phyloP scores from a whole-genome alignment of 148 eudicot species.

The Fagopyrum tataricum region DNA sequence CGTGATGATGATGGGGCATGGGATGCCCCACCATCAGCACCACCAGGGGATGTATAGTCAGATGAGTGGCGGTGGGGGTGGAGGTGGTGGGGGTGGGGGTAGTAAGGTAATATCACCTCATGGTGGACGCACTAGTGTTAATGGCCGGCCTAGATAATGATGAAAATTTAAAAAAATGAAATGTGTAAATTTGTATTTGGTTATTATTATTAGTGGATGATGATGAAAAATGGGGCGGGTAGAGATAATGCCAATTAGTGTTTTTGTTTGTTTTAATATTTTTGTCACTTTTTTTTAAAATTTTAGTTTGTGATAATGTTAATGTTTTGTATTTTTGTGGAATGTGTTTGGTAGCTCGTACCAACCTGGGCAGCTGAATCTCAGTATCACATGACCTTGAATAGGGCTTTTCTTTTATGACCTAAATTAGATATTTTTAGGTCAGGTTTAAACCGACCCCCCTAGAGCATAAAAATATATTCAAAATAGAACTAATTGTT shows the following conservation, averaged over 20 bases:
- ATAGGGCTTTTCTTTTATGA: too few relatives aligned
- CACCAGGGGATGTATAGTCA: conserved; percentile 26
- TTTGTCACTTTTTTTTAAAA: neutral
- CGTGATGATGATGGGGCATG: conserved; percentile 39
- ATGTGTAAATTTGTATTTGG: conserved; percentile 10
- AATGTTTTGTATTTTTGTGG: neutral
- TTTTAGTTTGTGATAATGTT: conserved; percentile 6
- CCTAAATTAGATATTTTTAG: too few relatives aligned
- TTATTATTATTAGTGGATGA: neutral
- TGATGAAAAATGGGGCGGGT: neutral
- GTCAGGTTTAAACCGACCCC: too few relatives aligned
- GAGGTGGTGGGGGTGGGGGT: conserved; percentile 13
- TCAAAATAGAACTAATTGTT: too few relatives aligned
- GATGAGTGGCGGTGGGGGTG: conserved; percentile 20
- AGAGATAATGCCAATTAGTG: conserved; percentile 6
- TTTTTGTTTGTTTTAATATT: neutral
- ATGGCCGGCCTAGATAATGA: conserved; percentile 20
- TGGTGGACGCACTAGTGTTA: conserved; percentile 22
- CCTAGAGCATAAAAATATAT: too few relatives aligned
- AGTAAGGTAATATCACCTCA: conserved; percentile 9
- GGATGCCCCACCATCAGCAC: conserved; percentile 19
- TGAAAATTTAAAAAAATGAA: neutral
- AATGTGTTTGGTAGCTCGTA: too few relatives aligned
- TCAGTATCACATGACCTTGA: too few relatives aligned
- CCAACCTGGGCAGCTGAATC: too few relatives aligned